These are phyloP conservation scores for Paraglomus brasilianum DNA, from an alignment of 192 early-diverging fungal species.

Conservation along the genomic window DNA sequence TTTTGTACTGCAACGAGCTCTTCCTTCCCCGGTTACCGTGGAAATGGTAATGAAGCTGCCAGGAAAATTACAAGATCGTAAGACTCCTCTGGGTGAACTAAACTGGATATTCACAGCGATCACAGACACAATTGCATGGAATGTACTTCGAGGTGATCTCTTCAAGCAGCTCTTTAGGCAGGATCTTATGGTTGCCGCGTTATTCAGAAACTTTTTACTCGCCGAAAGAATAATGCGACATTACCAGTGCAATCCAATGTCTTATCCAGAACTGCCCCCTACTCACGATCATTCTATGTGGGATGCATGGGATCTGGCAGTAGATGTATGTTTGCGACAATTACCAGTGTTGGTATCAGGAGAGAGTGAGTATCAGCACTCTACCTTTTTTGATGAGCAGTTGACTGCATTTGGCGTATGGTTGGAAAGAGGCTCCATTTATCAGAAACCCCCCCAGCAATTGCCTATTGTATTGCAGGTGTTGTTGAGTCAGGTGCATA, in stretches of 20 bases:
- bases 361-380: constrained; percentile 67
- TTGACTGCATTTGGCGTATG: constrained; percentile 97
- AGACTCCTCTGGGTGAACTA: constrained; percentile 93
- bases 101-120: constrained; percentile 99
- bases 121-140: constrained; percentile 99
- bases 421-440: constrained; percentile 81
- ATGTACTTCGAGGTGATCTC: constrained; percentile 79
- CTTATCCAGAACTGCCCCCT: constrained; percentile 76
- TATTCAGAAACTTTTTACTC: constrained; percentile 95
- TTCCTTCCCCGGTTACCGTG: constrained; percentile 69
- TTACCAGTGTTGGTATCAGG: constrained; percentile 71
- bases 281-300: constrained; percentile 97
- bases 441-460: constrained; percentile 83
- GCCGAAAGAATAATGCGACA: constrained; percentile 95
- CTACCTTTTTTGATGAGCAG: constrained; percentile 94
- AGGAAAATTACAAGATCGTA: constrained; percentile 83
- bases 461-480: constrained; percentile 97
- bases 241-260: constrained; percentile 91
- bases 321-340: constrained; percentile 91
- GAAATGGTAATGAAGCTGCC: constrained; percentile 87
- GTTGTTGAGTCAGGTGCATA: constrained; percentile 90
- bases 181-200: constrained; percentile 89
- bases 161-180: constrained; percentile 92
- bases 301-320: constrained; percentile 92
- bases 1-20: constrained; percentile 85